Evolutionary conservation across 1,284 basidiomycete genomes (phyloP).

Genomic region (Leccinum subrobustum): DNA sequence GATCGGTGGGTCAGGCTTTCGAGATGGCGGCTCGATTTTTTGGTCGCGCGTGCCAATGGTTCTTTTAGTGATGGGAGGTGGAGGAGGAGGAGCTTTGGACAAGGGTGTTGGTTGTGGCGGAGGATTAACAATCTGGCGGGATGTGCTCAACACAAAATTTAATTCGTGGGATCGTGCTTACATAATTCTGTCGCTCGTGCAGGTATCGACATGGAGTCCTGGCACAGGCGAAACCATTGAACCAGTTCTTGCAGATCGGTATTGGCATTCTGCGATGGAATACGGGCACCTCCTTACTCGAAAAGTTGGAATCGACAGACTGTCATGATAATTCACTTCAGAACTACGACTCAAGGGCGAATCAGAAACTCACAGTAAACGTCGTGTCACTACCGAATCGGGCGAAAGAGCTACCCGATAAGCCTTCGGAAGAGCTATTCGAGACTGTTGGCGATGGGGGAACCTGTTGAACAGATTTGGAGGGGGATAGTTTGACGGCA

Average conservation of each 20-base stretch:
- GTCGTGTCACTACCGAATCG: conserved; percentile 18
- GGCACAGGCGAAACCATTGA: background rate
- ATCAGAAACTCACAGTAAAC: conserved; percentile 17
- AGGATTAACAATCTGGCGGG: background rate
- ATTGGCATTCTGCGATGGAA: background rate
- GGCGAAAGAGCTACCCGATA: conserved; percentile 13
- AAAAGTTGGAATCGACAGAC: conserved; percentile 22
- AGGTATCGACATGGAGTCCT: background rate
- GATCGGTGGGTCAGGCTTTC: background rate
- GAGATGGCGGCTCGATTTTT: background rate
- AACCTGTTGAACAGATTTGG: background rate
- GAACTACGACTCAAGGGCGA: background rate
- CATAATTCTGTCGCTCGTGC: conserved; percentile 11
- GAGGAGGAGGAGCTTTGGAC: background rate
- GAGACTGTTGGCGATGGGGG: conserved; percentile 19
- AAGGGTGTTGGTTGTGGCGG: background rate
- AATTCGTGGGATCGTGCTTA: background rate
- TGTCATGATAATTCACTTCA: conserved; percentile 1
- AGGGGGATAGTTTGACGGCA: conserved; percentile 15
- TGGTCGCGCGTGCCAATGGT: background rate
- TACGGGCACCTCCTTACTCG: background rate
- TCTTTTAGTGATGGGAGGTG: background rate
- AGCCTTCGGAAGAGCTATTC: conserved; percentile 22
- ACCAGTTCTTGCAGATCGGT: conserved; percentile 12
- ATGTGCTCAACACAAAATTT: background rate